Conservation (phyloP, 2,329 filamentous ascomycete species). For the Paecilomyces sp. region DNA sequence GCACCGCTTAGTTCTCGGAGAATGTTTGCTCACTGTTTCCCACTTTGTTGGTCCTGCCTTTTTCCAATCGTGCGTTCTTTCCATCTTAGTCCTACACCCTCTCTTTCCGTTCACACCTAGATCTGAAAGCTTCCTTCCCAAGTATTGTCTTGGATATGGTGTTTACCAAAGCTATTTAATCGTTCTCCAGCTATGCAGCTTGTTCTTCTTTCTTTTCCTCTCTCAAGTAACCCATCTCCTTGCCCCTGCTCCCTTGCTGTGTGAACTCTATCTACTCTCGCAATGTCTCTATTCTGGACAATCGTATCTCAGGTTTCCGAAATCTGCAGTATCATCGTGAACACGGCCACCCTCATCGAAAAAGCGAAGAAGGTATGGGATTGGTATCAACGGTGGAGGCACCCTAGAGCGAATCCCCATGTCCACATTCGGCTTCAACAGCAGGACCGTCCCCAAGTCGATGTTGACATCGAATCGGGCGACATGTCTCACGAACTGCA, state of each 20-base stretch:
- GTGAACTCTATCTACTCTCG: neutral
- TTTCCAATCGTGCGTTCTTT: neutral
- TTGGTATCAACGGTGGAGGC: neutral
- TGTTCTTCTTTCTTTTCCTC: neutral
- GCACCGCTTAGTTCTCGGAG: neutral
- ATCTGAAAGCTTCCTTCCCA: neutral
- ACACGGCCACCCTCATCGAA: neutral
- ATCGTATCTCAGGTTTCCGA: neutral
- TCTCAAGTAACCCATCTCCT: neutral
- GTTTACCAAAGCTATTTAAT: neutral
- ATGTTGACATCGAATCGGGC: neutral
- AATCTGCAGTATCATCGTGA: neutral
- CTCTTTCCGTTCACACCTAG: neutral
- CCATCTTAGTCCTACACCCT: neutral
- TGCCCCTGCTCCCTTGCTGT: neutral
- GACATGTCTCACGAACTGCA: neutral
- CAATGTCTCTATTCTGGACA: neutral
- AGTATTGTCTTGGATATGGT: neutral
- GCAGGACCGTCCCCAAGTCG: neutral
- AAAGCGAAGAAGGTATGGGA: neutral
- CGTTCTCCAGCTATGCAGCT: neutral
- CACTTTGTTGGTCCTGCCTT: neutral
- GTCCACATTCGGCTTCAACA: no score
- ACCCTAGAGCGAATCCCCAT: no score
- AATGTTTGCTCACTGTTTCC: neutral